Evolutionary conservation across 257 asterid species (phyloP).

Genomic region (Solanum rostratum): DNA sequence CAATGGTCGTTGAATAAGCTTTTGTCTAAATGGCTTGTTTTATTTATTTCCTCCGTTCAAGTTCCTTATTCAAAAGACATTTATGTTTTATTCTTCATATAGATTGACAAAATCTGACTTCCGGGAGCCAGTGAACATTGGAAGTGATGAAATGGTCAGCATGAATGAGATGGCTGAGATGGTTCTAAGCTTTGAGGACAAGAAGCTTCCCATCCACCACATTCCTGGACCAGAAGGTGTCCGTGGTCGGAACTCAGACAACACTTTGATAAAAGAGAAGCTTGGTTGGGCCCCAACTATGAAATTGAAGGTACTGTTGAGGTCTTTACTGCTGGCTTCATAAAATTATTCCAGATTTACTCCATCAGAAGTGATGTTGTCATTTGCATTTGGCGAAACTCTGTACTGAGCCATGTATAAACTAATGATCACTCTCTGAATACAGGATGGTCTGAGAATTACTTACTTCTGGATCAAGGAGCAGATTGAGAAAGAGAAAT

Average conservation of each 20-base stretch:
- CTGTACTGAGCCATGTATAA: not conserved
- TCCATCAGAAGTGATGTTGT: not conserved
- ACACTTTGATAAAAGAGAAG: constrained; percentile 75
- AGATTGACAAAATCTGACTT: constrained; percentile 87
- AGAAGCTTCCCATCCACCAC: constrained; percentile 68
- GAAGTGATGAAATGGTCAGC: constrained; percentile 94
- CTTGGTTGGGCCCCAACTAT: constrained; percentile 97
- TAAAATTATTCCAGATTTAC: not conserved
- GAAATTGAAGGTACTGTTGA: constrained; percentile 57
- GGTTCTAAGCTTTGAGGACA: constrained; percentile 63
- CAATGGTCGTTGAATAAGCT: not conserved
- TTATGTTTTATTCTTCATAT: not conserved
- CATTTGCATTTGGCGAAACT: not conserved
- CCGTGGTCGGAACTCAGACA: constrained; percentile 89
- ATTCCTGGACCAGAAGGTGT: constrained; percentile 95
- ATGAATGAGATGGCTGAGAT: constrained; percentile 97
- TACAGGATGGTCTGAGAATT: constrained; percentile 81
- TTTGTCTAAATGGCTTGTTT: not conserved
- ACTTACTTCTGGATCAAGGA: constrained; percentile 93
- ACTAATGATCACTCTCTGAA: not conserved
- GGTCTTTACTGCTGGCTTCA: not conserved
- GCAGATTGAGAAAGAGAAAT: constrained; percentile 81
- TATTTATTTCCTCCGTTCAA: not conserved
- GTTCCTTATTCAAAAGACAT: not conserved
- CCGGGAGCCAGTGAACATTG: constrained; percentile 86